These are phyloP conservation scores for Fusarium torulosum DNA, from an alignment of 2,329 filamentous ascomycete genomes.

Conservation along the genomic window DNA sequence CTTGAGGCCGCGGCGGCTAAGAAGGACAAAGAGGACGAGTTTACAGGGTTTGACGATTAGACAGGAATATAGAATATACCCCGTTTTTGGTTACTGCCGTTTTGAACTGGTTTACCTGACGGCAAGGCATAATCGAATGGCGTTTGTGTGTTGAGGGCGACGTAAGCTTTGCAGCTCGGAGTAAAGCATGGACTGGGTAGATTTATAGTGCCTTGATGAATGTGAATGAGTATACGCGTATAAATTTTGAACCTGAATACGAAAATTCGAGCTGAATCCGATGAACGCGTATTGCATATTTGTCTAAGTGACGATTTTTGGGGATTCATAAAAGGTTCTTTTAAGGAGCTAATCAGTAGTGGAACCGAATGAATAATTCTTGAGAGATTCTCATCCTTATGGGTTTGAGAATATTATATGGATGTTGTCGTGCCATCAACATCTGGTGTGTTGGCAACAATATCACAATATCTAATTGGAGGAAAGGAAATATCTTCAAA, in stretches of 20 bases:
- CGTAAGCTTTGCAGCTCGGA: background rate
- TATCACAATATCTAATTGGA: too few relatives aligned
- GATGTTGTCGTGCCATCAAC: too few relatives aligned
- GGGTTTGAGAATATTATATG: too few relatives aligned
- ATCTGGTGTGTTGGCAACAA: too few relatives aligned
- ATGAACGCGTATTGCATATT: slow-evolving; percentile 34
- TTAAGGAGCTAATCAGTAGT: too few relatives aligned
- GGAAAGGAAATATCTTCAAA: too few relatives aligned
- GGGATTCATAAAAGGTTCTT: background rate
- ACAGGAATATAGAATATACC: slow-evolving; percentile 45
- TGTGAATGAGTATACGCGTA: slow-evolving; percentile 35
- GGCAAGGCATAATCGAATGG: slow-evolving; percentile 6
- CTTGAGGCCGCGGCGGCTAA: slow-evolving; percentile 46
- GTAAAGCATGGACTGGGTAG: background rate
- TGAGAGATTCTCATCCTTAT: too few relatives aligned
- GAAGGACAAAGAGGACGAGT: slow-evolving; percentile 63
- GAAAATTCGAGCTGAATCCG: slow-evolving; percentile 33
- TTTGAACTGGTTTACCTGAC: background rate
- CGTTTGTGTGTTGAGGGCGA: background rate
- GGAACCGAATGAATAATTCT: rapidly evolving
- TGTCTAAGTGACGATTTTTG: background rate
- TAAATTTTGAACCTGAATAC: slow-evolving; percentile 16
- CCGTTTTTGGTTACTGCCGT: slow-evolving; percentile 16
- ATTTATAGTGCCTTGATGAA: background rate
- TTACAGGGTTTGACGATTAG: slow-evolving; percentile 70